Base-by-base conservation (phyloP, 257 asterid species). In the Fraxinus cuspidata region DNA sequence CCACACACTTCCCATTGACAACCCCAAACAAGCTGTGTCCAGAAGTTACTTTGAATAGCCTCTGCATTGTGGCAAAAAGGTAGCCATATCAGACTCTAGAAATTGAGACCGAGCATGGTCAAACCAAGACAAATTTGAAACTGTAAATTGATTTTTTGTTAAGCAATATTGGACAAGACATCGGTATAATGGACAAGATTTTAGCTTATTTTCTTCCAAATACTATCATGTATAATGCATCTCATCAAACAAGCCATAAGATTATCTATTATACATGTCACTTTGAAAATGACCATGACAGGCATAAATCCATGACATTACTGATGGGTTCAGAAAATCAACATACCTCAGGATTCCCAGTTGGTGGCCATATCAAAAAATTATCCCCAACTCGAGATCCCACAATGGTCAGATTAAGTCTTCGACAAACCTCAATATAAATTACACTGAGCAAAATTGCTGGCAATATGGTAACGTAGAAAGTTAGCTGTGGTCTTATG, bases 331-430 rank as follows among this genome's bases (percentile, higher is more conserved):
- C 4, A n/a, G 18, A 75, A 60, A 67, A 81, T 73, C 58, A 71
- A 56, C 82, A 68, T 77, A 96, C 99, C 98, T 96, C 98, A 25
- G 96, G 99, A 86, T 96, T 89, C 84, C 91, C 94, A 3, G 97
- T 92, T 75, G 84, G 88, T 77, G 99, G 99, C 99, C 99, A 96
- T 83, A 96, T 93, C 86, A 96, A 84, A 88, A 96, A 96, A 42
- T 93, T 97, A 80, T 96, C 99, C 89, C 98, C 99, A 90, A 96
- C 99, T 81, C 94, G 97, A 84, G 99, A 92, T 81, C 99, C 98
- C 80, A 93, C 95, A 72, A 96, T 92, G 63, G 91, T 90, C 85
- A 96, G 90, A 81, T 93, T 93, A 77, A 96, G 96, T 82, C 98
- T 88, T 84, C 86, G 94, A 79, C 98, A 96, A 80, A 96, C 99